Conservation (phyloP, 495 filamentous ascomycete species). For the Jackrogersella minutella region DNA sequence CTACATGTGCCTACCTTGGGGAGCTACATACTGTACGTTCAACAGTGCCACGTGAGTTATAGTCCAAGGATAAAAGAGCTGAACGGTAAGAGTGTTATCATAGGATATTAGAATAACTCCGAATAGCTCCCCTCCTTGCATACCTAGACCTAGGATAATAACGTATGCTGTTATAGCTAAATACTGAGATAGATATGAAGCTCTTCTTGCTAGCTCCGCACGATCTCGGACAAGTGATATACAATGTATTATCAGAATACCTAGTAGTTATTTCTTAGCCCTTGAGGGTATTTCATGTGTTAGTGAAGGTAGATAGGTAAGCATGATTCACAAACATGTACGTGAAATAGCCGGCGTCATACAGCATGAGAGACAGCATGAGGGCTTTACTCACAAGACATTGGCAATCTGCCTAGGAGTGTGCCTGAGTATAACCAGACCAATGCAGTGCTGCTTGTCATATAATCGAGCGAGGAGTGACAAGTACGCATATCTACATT, state of each 20-base stretch:
- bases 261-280: too few species aligned
- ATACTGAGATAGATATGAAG: neutral
- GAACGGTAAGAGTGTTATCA: neutral
- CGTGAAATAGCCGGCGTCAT: neutral
- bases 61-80: neutral
- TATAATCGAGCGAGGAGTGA: neutral
- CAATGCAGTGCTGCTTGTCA: neutral
- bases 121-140: neutral
- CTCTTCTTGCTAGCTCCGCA: neutral
- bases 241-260: too few species aligned
- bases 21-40: too few species aligned
- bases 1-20: too few species aligned
- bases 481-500: constrained; percentile 4
- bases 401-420: neutral
- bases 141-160: neutral
- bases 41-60: too few species aligned
- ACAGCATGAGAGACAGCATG: constrained; percentile 24
- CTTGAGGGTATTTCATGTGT: too few species aligned
- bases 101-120: neutral
- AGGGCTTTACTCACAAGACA: neutral
- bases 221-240: too few species aligned
- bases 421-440: neutral
- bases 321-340: too few species aligned
- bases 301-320: too few species aligned
- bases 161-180: neutral